phyloP scores from a whole-genome alignment of 1,284 basidiomycete genomes.

The Leucoagaricus sp. region DNA sequence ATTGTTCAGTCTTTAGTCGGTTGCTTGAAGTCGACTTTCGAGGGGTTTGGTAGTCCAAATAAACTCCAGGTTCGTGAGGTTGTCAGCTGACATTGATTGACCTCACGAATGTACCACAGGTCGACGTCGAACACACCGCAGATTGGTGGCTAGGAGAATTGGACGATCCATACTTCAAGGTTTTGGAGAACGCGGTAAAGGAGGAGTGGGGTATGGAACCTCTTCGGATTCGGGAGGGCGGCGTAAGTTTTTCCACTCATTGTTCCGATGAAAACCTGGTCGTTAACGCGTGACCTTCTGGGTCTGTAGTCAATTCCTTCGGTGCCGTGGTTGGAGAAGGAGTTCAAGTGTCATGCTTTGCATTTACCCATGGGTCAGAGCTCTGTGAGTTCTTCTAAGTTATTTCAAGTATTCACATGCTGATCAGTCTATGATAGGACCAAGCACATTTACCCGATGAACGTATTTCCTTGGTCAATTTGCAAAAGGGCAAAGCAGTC shows the following conservation, averaged over 20 bases:
- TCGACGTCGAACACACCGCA: slow-evolving; percentile 81
- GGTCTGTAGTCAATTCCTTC: slow-evolving; percentile 82
- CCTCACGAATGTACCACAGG: slow-evolving; percentile 50
- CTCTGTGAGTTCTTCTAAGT: slow-evolving; percentile 49
- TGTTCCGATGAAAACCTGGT: slow-evolving; percentile 5
- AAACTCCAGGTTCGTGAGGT: slow-evolving; percentile 55
- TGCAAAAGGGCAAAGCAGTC: slow-evolving; percentile 74
- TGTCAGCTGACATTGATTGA: too few relatives aligned
- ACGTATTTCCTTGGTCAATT: slow-evolving; percentile 75
- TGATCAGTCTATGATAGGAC: slow-evolving; percentile 48
- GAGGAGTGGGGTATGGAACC: slow-evolving; percentile 88
- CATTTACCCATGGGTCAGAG: slow-evolving; percentile 91
- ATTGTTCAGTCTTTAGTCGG: slow-evolving; percentile 65
- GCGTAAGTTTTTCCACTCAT: slow-evolving; percentile 52
- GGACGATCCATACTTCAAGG: slow-evolving; percentile 81
- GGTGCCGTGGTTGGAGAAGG: slow-evolving; percentile 90
- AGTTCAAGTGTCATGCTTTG: slow-evolving; percentile 80
- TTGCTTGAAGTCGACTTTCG: slow-evolving; percentile 67
- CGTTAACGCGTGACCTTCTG: neutral
- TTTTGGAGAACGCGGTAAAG: slow-evolving; percentile 77
- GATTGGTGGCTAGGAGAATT: slow-evolving; percentile 96
- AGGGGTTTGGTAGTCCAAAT: slow-evolving; percentile 68
- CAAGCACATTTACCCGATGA: slow-evolving; percentile 89
- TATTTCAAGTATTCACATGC: slow-evolving; percentile 3
- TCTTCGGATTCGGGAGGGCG: slow-evolving; percentile 91